Conservation (phyloP, 345 rosid genomes). For the Linum tenue region DNA sequence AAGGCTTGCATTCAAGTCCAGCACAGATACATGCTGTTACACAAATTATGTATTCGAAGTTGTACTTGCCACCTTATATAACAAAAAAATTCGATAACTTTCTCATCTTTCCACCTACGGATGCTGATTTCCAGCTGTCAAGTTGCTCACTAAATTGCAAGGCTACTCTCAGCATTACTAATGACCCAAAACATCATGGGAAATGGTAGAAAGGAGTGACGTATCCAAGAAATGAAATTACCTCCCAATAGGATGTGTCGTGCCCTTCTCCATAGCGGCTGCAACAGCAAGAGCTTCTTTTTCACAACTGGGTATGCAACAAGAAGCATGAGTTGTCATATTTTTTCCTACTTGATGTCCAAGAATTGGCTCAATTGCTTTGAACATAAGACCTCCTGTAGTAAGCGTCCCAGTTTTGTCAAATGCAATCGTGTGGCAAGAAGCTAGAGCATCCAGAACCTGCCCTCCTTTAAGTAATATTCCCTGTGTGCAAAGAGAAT, state of each 20-base stretch:
- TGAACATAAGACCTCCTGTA: slow-evolving; percentile 87
- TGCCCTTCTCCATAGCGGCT: slow-evolving; percentile 99
- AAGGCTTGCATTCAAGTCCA: background rate
- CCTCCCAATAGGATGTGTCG: slow-evolving; percentile 99
- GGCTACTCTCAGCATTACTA: background rate
- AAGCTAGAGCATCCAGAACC: slow-evolving; percentile 86
- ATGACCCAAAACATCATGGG: background rate
- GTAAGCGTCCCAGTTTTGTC: slow-evolving; percentile 99
- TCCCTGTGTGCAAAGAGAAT: slow-evolving; percentile 41
- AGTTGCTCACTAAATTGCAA: too few relatives aligned
- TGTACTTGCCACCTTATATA: too few relatives aligned
- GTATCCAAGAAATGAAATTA: slow-evolving; percentile 17
- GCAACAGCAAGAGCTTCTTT: slow-evolving; percentile 98
- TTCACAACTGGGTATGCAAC: slow-evolving; percentile 87
- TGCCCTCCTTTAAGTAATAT: slow-evolving; percentile 95
- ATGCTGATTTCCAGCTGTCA: too few relatives aligned
- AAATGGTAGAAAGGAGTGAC: background rate
- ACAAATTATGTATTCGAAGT: too few relatives aligned
- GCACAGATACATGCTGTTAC: too few relatives aligned
- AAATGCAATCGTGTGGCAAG: slow-evolving; percentile 87
- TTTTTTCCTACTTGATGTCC: slow-evolving; percentile 46
- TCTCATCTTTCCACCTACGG: too few relatives aligned
- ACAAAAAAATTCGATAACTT: too few relatives aligned
- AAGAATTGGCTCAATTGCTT: slow-evolving; percentile 89
- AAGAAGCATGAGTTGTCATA: slow-evolving; percentile 25